Evolutionary conservation across 2,329 filamentous ascomycete species (phyloP).

Genomic region (Phialophora macrospora): DNA sequence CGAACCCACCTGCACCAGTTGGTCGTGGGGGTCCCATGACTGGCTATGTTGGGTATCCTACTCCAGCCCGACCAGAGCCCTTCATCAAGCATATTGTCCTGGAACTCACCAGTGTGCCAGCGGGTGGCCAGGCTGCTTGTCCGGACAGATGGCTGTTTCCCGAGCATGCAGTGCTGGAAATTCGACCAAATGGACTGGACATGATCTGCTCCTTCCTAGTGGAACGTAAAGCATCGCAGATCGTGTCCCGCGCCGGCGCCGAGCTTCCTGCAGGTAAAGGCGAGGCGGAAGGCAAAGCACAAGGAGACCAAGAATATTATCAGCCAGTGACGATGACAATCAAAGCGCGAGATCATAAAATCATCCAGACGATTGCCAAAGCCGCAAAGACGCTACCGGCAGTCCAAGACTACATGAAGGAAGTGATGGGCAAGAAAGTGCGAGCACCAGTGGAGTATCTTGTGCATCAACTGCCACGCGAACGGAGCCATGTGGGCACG

Average conservation of each 20-base stretch:
- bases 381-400: slow-evolving; percentile 61
- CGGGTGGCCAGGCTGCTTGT: slow-evolving; percentile 48
- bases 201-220: slow-evolving; percentile 56
- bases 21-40: slow-evolving; percentile 23
- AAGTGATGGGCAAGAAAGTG: slow-evolving; percentile 61
- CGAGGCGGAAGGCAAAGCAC: slow-evolving; percentile 45
- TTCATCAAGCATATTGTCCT: slow-evolving; percentile 55
- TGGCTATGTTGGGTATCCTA: slow-evolving; percentile 34
- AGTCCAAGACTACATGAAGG: slow-evolving; percentile 61
- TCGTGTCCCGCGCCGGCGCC: slow-evolving; percentile 21
- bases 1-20: slow-evolving; percentile 35
- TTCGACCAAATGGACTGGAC: slow-evolving; percentile 43
- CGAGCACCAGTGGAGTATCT: slow-evolving; percentile 61
- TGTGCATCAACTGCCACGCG: slow-evolving; percentile 60
- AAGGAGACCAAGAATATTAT: slow-evolving; percentile 53
- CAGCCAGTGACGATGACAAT: slow-evolving; percentile 63
- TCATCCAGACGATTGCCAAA: slow-evolving; percentile 60
- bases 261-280: slow-evolving; percentile 15
- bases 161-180: slow-evolving; percentile 54
- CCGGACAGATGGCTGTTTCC: slow-evolving; percentile 57
- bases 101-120: slow-evolving; percentile 48
- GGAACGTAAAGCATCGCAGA: slow-evolving; percentile 46
- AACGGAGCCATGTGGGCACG: slow-evolving; percentile 36
- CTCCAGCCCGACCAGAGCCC: slow-evolving; percentile 45
- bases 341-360: slow-evolving; percentile 56